phyloP scores from a whole-genome alignment of 208 protist species.

The Trypanosoma grayi region DNA sequence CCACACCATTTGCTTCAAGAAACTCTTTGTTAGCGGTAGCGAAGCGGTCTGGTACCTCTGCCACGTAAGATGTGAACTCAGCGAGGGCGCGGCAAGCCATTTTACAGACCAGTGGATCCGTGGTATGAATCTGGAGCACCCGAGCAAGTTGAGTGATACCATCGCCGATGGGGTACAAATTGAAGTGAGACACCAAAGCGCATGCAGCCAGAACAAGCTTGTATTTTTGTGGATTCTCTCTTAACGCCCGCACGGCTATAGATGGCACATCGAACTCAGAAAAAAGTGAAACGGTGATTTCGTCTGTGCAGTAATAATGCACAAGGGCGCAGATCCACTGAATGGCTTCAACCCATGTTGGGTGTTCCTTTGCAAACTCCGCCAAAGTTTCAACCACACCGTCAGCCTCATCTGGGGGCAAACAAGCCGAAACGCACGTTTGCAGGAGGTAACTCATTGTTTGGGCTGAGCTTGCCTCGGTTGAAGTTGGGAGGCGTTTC shows the following conservation, averaged over 20 bases:
- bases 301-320: slow-evolving; percentile 91
- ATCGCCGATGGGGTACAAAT: slow-evolving; percentile 80
- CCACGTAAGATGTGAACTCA: slow-evolving; percentile 86
- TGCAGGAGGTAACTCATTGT: slow-evolving; percentile 68
- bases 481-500: slow-evolving; percentile 63
- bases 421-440: slow-evolving; percentile 51
- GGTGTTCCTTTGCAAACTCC: slow-evolving; percentile 49
- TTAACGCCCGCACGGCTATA: slow-evolving; percentile 65
- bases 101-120: slow-evolving; percentile 46
- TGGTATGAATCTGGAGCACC: slow-evolving; percentile 48
- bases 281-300: slow-evolving; percentile 84
- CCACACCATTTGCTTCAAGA: slow-evolving; percentile 62
- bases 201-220: slow-evolving; percentile 55
- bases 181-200: slow-evolving; percentile 83
- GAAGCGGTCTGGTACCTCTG: slow-evolving; percentile 76
- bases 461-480: slow-evolving; percentile 69
- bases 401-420: slow-evolving; percentile 77
- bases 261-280: slow-evolving; percentile 76
- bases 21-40: slow-evolving; percentile 61
- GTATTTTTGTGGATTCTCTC: slow-evolving; percentile 46
- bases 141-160: slow-evolving; percentile 76
- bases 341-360: slow-evolving; percentile 70
- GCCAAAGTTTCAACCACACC: slow-evolving; percentile 69
- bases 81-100: slow-evolving; percentile 63
- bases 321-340: slow-evolving; percentile 79